A percentile compares a stretch with the other conserved stretches of the same genome.
Conservation (phyloP, 23 red algal genomes). For the Chondrus crispus region DNA sequence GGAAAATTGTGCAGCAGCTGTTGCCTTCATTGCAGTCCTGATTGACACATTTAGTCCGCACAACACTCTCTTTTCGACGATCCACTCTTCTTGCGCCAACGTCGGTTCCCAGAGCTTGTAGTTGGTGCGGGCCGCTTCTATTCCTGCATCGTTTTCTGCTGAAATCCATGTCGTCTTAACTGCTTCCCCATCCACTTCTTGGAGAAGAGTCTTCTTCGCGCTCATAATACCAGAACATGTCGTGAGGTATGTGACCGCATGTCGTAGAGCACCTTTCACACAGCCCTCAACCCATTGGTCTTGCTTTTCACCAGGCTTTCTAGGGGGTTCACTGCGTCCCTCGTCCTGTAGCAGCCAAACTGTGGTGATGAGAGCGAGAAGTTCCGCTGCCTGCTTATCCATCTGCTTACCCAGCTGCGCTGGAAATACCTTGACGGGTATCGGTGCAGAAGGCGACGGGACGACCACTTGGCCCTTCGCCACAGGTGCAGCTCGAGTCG, state of each 20-base stretch:
- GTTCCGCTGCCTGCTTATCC: constrained; percentile 53
- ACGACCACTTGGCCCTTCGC: neutral
- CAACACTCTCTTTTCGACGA: constrained; percentile 51
- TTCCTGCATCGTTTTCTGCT: neutral
- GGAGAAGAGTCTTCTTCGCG: constrained; percentile 14
- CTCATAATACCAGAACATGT: constrained; percentile 29
- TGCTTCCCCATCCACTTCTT: constrained; percentile 48
- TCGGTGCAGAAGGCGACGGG: neutral
- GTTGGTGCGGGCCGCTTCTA: constrained; percentile 45
- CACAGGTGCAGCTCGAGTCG: neutral
- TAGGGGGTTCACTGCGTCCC: constrained; percentile 49
- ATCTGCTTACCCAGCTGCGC: constrained; percentile 38
- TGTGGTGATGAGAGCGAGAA: constrained; percentile 22
- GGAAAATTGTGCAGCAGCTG: constrained; percentile 19
- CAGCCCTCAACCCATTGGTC: constrained; percentile 38
- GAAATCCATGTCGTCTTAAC: constrained; percentile 32
- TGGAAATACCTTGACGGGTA: constrained; percentile 2
- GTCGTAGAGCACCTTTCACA: constrained; percentile 23
- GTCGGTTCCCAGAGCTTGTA: constrained; percentile 46
- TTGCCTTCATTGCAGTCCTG: constrained; percentile 12
- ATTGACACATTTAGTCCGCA: constrained; percentile 25
- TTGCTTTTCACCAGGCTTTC: constrained; percentile 22
- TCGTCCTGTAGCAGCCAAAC: constrained; percentile 63
- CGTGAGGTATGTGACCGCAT: constrained; percentile 32
- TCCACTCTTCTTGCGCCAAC: constrained; percentile 34